Evolutionary conservation across 2,329 filamentous ascomycete species (phyloP).

Genomic region (Cladosporium sp.): DNA sequence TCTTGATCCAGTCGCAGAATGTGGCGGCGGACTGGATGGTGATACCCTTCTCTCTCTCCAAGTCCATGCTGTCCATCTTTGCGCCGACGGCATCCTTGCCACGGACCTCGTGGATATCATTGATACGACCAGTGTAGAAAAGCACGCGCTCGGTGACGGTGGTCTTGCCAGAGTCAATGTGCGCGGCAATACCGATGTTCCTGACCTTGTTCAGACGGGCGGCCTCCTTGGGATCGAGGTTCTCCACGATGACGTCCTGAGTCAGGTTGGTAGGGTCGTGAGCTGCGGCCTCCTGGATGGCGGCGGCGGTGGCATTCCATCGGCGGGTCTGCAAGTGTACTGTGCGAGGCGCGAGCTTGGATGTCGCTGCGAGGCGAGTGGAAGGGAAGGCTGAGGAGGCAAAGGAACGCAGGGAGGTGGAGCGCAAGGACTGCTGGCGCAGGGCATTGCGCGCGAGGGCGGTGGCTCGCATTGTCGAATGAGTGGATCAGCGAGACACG

Average conservation of each 20-base stretch:
- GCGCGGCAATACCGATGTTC: constrained; percentile 98
- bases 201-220: constrained; percentile 76
- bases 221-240: constrained; percentile 77
- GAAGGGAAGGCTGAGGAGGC: constrained; percentile 25
- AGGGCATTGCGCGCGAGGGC: constrained; percentile 32
- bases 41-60: constrained; percentile 97
- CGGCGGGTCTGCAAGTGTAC: constrained; percentile 19
- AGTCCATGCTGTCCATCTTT: constrained; percentile 99
- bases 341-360: constrained; percentile 4
- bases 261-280: constrained; percentile 58
- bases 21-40: constrained; percentile 98
- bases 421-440: constrained; percentile 29
- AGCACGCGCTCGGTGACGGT: constrained; percentile 95
- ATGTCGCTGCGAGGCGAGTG: constrained; percentile 1
- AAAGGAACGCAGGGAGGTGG: constrained; percentile 27
- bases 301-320: constrained; percentile 32
- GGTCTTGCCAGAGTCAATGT: constrained; percentile 98
- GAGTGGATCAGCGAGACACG: constrained; percentile 5
- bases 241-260: constrained; percentile 70
- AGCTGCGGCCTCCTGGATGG: constrained; percentile 56
- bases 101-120: constrained; percentile 93
- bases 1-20: constrained; percentile 95
- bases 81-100: constrained; percentile 93
- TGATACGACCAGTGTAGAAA: constrained; percentile 97
- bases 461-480: constrained; percentile 26